Evolutionary conservation across 345 rosid species (phyloP).

Genomic region (Jatropha curcas): DNA sequence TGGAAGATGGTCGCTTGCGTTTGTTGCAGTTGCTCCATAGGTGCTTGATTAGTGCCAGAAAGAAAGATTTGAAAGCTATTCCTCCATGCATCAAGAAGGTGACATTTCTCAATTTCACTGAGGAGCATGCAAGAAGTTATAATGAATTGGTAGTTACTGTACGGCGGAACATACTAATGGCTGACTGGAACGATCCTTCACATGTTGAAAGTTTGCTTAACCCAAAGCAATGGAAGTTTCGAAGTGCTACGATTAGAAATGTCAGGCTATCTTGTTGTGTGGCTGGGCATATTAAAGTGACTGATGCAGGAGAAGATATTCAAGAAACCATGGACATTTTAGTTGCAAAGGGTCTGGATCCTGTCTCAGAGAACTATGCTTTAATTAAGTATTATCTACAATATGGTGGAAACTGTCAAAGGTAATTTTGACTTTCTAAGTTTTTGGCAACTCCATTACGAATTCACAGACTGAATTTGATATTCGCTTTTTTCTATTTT

Average conservation of each 20-base stretch:
- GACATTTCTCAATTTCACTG: constrained; percentile 64
- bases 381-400: constrained; percentile 64
- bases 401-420: constrained; percentile 78
- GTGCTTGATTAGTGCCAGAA: constrained; percentile 95
- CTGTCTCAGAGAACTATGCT: constrained; percentile 64
- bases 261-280: constrained; percentile 96
- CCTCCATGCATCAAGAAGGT: constrained; percentile 93
- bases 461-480: background rate
- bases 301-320: constrained; percentile 84
- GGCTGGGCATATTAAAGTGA: constrained; percentile 89
- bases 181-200: constrained; percentile 99
- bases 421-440: constrained; percentile 44
- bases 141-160: constrained; percentile 94
- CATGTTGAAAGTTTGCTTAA: constrained; percentile 96
- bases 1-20: constrained; percentile 85
- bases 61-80: constrained; percentile 77
- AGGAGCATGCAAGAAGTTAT: constrained; percentile 87
- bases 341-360: constrained; percentile 59
- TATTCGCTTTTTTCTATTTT: constrained; percentile 2
- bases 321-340: constrained; percentile 92
- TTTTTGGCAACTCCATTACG: constrained; percentile 11
- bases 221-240: constrained; percentile 92
- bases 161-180: constrained; percentile 83
- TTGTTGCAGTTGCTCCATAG: constrained; percentile 71
- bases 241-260: constrained; percentile 68